Conservation (phyloP, 306 rosid genomes). For the Sicyos edulis region DNA sequence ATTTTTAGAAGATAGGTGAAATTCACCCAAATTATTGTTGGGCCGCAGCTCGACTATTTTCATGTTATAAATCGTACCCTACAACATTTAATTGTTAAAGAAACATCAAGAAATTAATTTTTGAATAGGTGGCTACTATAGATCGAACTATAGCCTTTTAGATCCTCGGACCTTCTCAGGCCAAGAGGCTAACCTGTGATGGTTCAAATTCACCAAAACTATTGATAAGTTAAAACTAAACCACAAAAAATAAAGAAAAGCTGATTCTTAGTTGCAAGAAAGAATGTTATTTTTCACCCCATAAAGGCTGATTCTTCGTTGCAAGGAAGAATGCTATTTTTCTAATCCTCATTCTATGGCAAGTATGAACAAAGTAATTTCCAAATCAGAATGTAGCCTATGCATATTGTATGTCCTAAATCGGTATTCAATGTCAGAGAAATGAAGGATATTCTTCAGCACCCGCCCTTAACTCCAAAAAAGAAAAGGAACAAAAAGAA, state of each 20-base stretch:
- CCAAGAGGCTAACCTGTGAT: no score
- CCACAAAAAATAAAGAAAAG: not conserved
- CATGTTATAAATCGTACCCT: no score
- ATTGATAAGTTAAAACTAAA: not conserved
- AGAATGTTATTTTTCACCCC: not conserved
- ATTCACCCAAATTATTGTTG: not conserved
- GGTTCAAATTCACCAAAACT: not conserved
- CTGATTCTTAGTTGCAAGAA: not conserved
- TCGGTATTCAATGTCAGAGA: not conserved
- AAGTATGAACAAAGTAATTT: not conserved
- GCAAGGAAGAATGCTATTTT: no score
- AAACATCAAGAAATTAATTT: no score
- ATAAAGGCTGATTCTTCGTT: no score
- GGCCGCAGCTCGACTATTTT: not conserved
- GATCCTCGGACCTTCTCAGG: no score
- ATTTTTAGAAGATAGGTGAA: not conserved
- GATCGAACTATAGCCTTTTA: no score
- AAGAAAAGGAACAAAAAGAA: not conserved
- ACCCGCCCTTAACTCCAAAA: not conserved
- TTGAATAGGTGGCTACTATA: no score
- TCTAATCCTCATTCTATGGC: not conserved
- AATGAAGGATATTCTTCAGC: not conserved
- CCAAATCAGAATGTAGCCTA: not conserved
- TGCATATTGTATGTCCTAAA: not conserved
- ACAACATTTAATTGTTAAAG: no score